Evolutionary conservation across 495 filamentous ascomycete species (phyloP), one percentile per base, ranked within the genome.

Genomic region (Lophiotrema nucula): DNA sequence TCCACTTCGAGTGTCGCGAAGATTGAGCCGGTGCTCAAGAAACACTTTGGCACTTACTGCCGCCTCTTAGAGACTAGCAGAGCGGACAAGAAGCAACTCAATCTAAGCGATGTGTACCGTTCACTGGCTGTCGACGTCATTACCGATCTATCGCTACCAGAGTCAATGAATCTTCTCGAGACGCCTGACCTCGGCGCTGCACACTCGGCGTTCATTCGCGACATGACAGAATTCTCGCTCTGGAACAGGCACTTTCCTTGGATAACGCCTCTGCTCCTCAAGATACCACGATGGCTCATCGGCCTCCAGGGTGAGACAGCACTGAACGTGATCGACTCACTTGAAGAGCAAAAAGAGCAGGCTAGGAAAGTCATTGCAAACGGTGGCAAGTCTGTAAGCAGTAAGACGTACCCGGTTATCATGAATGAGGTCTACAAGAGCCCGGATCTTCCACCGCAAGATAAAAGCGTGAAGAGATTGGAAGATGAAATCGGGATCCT

Each of bases 81-180:
- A 58, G 53, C 33, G 68, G 61, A 48, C 57, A 61, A 55, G 1
- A 27, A 43, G 10, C 61, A 66, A 13, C 60, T 70, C 11, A 65
- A 64, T 41, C 21, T 74, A 1, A 64, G 63, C 19, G 67, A 73
- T 46, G 71, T 59, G 1, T 73, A 70, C 45, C 61, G 70, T 1
- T 72, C 64, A 2, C 54, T 74, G 0, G 72, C 72, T 1, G 70
- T 70, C 6, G 72, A 74, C 47, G 68, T 69, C 0, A 68, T 70
- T 3, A 73, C 72, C 1, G 68, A 67, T 8, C 72, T 71, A 47
- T 62, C 64, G 8, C 67, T 74, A 24, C 68, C 67, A 2, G 41
- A 67, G 25, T 66, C 70, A 0, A 71, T 70, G 46, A 65, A 67
- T 21, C 64, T 72, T 16, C 55, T 74, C 22, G 61, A 72, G 28